These are phyloP conservation scores for Gynostemma pentaphyllum DNA, from an alignment of 306 rosid genomes.

Conservation along the genomic window DNA sequence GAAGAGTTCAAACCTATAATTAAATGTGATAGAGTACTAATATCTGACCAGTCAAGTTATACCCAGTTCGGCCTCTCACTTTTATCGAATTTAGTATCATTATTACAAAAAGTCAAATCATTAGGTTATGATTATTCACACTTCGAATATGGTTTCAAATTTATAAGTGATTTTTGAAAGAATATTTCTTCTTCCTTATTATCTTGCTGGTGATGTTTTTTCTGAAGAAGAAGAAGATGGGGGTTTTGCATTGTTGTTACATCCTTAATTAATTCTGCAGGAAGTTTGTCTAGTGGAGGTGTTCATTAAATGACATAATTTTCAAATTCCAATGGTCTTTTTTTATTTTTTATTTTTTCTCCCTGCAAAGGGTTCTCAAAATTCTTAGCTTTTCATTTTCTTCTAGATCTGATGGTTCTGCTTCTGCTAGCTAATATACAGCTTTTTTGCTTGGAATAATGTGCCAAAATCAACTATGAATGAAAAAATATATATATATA, in stretches of 20 bases:
- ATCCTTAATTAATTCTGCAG: conserved; percentile 22
- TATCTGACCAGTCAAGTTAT: no score
- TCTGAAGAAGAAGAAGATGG: no score
- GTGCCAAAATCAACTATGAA: conserved; percentile 54
- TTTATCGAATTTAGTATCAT: no score
- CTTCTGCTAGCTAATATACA: conserved; percentile 72
- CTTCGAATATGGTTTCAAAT: no score
- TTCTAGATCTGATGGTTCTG: conserved; percentile 78
- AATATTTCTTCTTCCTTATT: no score
- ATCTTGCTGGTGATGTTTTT: no score
- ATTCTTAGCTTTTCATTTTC: conserved; percentile 62
- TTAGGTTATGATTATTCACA: no score
- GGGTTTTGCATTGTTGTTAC: conserved; percentile 9
- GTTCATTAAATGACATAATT: conserved; percentile 4
- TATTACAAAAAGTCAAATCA: no score
- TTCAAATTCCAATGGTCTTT: conserved; percentile 54
- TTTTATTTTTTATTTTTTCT: conserved; percentile 9
- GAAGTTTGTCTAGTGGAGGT: conserved; percentile 18
- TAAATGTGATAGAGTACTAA: no score
- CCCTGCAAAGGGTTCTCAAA: conserved; percentile 13
- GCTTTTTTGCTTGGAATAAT: conserved; percentile 83
- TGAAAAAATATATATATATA: conserved; percentile 17
- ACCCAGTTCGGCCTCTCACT: no score
- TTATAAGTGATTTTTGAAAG: no score
- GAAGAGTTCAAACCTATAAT: no score